Conservation (phyloP, 148 eudicot species). For the Silene latifolia region DNA sequence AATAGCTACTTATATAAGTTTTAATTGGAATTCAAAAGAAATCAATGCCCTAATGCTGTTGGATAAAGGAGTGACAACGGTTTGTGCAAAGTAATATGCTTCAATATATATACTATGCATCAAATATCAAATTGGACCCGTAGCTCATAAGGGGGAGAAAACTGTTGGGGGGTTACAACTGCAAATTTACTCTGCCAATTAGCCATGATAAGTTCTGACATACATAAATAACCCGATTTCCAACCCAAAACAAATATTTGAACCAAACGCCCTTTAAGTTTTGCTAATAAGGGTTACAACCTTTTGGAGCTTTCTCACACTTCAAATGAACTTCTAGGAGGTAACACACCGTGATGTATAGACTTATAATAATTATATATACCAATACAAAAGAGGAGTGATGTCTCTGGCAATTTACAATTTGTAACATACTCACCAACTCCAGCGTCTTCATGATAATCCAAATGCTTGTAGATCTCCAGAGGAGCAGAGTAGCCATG, state of each 20-base stretch:
- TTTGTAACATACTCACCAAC: conserved; percentile 38
- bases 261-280: not conserved
- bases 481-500: conserved; percentile 93
- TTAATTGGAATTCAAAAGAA: not conserved
- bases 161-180: too few species aligned
- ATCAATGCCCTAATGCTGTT: not conserved
- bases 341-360: not conserved
- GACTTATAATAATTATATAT: not conserved
- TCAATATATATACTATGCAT: not conserved
- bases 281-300: not conserved
- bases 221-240: not conserved
- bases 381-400: not conserved
- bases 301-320: not conserved
- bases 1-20: not conserved
- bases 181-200: not conserved
- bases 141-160: not conserved
- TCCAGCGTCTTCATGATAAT: conserved; percentile 79
- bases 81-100: not conserved
- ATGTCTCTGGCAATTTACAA: not conserved
- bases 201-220: not conserved
- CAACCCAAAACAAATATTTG: not conserved
- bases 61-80: not conserved
- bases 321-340: not conserved
- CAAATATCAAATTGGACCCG: not conserved
- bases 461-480: conserved; percentile 95